These are phyloP conservation scores for Plasmodium billcollinsi DNA, from an alignment of 169 alveolate genomes.

Conservation along the genomic window DNA sequence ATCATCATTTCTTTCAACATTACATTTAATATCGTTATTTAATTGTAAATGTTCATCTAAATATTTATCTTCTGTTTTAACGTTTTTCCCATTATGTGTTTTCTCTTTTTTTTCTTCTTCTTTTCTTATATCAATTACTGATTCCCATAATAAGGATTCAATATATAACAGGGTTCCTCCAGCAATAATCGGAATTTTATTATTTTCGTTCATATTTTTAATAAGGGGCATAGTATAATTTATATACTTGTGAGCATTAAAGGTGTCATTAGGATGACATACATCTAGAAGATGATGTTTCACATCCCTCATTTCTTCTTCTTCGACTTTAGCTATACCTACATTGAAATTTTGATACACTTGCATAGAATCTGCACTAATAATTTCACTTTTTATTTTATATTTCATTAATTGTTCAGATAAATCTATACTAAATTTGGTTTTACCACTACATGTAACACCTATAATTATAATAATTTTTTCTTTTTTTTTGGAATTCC, in stretches of 20 bases:
- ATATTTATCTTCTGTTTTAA: no score
- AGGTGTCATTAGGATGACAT: constrained; percentile 75
- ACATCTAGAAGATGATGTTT: constrained; percentile 83
- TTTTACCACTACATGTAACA: constrained; percentile 86
- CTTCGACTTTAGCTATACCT: constrained; percentile 84
- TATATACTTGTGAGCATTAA: constrained; percentile 79
- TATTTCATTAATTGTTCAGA: constrained; percentile 68
- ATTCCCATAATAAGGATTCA: constrained; percentile 85
- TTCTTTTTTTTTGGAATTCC: constrained; percentile 26
- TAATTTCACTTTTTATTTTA: constrained; percentile 80
- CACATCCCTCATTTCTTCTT: constrained; percentile 75
- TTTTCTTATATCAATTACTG: constrained; percentile 65
- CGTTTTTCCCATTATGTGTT: no score
- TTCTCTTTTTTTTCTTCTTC: constrained; percentile 5
- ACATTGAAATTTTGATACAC: constrained; percentile 82
- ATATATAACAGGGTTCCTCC: constrained; percentile 86
- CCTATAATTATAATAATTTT: constrained; percentile 81
- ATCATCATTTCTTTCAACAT: neutral
- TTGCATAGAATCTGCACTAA: constrained; percentile 87
- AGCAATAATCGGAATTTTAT: constrained; percentile 78
- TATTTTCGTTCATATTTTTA: constrained; percentile 34
- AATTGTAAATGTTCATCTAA: no score
- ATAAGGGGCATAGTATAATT: constrained; percentile 69
- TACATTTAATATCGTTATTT: no score
- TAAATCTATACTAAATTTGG: constrained; percentile 82